A percentile compares a stretch with the other conserved stretches of the same genome.
Conservation (phyloP, 306 rosid species). For the Cicer yamashitae region DNA sequence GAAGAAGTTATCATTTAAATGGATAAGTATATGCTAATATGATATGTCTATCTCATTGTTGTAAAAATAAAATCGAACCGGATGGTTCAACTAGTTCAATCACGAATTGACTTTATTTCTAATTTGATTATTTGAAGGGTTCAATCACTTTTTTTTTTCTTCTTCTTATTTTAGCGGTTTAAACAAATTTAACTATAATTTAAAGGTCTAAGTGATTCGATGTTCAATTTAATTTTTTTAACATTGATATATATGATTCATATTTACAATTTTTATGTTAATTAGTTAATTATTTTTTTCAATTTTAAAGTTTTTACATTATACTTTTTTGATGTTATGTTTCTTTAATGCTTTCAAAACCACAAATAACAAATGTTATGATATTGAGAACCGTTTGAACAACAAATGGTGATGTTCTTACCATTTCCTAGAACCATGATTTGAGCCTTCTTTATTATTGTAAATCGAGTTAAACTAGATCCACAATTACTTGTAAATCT, state of each 20-base stretch:
- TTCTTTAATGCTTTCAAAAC: not conserved
- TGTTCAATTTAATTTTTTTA: not conserved
- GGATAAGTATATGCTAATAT: not conserved
- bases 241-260: not conserved
- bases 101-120: too few species aligned
- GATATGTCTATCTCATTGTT: too few species aligned
- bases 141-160: not conserved
- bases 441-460: too few species aligned
- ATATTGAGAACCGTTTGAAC: not conserved
- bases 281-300: not conserved
- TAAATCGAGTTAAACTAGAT: too few species aligned
- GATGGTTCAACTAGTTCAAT: not conserved
- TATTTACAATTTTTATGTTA: not conserved
- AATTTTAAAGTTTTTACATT: too few species aligned
- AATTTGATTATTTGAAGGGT: not conserved
- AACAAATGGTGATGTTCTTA: not conserved
- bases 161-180: not conserved
- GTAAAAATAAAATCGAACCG: too few species aligned
- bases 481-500: too few species aligned
- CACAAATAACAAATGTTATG: not conserved
- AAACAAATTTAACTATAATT: not conserved
- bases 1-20: conserved; percentile 55
- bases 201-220: not conserved
- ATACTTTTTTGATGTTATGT: not conserved
- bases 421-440: not conserved